Conservation (phyloP, 2,329 filamentous ascomycete genomes). For the Tricladium varicosporioides region DNA sequence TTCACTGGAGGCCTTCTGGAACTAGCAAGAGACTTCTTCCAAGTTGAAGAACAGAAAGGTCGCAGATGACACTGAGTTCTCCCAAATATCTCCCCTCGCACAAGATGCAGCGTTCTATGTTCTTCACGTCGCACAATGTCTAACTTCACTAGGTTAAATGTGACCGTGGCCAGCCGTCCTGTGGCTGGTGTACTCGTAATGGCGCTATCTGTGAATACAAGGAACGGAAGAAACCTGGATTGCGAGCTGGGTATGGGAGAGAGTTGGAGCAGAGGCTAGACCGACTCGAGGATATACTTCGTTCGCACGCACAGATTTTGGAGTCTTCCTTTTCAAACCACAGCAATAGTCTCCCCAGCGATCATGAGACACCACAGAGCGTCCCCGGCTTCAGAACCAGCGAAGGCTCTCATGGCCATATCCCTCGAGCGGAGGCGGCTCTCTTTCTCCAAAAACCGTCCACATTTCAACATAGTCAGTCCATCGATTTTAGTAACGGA, state of each 20-base stretch:
- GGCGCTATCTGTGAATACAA: conserved; percentile 64
- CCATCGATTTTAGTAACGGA: conserved; percentile 46
- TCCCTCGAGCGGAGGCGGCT: conserved; percentile 54
- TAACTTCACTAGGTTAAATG: conserved; percentile 59
- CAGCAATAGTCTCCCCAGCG: conserved; percentile 47
- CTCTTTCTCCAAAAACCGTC: conserved; percentile 62
- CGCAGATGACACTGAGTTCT: not conserved
- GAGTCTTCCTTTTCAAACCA: conserved; percentile 50
- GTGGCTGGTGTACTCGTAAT: conserved; percentile 66
- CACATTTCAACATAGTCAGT: conserved; percentile 46
- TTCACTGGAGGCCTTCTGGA: not conserved
- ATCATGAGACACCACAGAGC: conserved; percentile 56
- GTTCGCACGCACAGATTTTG: conserved; percentile 64
- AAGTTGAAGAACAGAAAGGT: not conserved
- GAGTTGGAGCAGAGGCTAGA: conserved; percentile 73
- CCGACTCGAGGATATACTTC: conserved; percentile 64
- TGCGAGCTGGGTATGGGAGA: conserved; percentile 65
- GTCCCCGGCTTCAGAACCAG: conserved; percentile 46
- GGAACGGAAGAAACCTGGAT: conserved; percentile 65
- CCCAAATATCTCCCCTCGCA: too few species aligned
- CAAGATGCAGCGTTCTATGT: not conserved
- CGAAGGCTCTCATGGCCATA: conserved; percentile 46
- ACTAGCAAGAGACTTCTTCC: not conserved
- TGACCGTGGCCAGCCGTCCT: conserved; percentile 71
- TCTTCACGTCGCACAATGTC: not conserved